Base-by-base conservation (phyloP, 2,329 filamentous ascomycete genomes). In the Knoxdaviesia capensis region DNA sequence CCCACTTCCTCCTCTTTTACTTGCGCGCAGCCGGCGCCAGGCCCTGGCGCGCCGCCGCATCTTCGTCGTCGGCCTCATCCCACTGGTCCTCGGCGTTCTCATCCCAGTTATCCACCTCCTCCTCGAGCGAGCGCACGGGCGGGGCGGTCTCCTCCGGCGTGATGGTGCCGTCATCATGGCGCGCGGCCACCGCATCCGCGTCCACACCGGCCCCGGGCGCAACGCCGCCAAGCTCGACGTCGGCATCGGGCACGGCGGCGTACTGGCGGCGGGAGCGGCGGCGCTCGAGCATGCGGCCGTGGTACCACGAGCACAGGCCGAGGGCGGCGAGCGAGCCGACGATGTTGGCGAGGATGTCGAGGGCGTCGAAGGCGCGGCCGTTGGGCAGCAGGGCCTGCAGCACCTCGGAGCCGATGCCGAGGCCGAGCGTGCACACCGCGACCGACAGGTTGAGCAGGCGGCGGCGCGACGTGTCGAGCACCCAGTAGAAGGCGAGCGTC, bases 401-500 rank as follows among this genome's bases (percentile, higher is more conserved):
- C 49, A 88, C 69, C 56, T 88, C 82, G 48, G 78, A 85, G 41
- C 80, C 81, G 46, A 86, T 61, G 39, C 77, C 77, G 3, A 87
- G 67, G 29, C 59, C 62, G 36, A 80, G 60, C 5, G 87, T 92
- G 62, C 85, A 92, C 46, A 85, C 67, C 28, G 85, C 57, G 30
- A 94, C 64, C 9, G 87, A 93, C 48, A 94, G 63, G 59, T 98
- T 80, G 40, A 94, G 65, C 20, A 77, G 80, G 50, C 88, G 82
- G 41, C 88, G 78, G 47, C 90, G 82, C 48, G 77, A 80, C 41
- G 86, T 92, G 58, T 98, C 90, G 52, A 94, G 63, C 55, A 94
- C 82, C 86, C 90, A 98, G 73, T 98, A 98, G 69, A 96, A 96
- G 50, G 72, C 63, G 48, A 82, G 60, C 10, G 88, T 94, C 42